phyloP scores from a whole-genome alignment of 176 grass and related monocot species.

The Musa troglodytarum region DNA sequence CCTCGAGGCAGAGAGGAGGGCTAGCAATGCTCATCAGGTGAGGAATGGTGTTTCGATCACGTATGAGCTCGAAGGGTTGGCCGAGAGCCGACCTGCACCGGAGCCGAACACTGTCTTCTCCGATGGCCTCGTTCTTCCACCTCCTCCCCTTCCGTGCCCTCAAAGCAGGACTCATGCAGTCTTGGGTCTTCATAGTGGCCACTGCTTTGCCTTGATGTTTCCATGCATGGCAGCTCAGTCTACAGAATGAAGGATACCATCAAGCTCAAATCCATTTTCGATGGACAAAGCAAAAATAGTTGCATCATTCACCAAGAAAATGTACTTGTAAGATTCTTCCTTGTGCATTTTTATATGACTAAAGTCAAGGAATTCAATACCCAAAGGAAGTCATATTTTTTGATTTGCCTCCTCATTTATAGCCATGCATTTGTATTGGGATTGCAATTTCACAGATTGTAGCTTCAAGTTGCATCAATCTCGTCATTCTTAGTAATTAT shows the following conservation, averaged over 20 bases:
- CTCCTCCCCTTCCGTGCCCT: not conserved
- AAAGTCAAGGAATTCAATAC: no score
- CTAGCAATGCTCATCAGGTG: not conserved
- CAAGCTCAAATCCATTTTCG: no score
- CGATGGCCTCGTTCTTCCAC: constrained; percentile 6
- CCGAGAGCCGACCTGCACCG: not conserved
- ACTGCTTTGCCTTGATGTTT: constrained; percentile 15
- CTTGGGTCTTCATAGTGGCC: not conserved
- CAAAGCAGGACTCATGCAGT: not conserved
- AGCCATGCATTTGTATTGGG: no score
- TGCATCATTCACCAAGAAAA: no score
- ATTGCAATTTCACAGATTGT: no score
- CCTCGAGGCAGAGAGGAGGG: constrained; percentile 18
- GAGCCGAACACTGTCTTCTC: constrained; percentile 10
- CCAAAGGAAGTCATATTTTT: no score
- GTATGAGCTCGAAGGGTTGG: not conserved
- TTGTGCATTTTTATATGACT: no score
- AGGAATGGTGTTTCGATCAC: not conserved
- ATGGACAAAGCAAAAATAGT: no score
- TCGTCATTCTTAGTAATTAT: no score
- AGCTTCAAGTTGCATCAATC: no score
- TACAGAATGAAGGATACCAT: not conserved
- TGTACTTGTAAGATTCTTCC: no score
- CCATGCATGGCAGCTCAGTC: constrained; percentile 1
- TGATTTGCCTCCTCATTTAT: no score